Percentiles rank a stretch among this genome's conserved stretches.
Evolutionary conservation across 768 basidiomycete species (phyloP).

Genomic region (Suillus americanus): DNA sequence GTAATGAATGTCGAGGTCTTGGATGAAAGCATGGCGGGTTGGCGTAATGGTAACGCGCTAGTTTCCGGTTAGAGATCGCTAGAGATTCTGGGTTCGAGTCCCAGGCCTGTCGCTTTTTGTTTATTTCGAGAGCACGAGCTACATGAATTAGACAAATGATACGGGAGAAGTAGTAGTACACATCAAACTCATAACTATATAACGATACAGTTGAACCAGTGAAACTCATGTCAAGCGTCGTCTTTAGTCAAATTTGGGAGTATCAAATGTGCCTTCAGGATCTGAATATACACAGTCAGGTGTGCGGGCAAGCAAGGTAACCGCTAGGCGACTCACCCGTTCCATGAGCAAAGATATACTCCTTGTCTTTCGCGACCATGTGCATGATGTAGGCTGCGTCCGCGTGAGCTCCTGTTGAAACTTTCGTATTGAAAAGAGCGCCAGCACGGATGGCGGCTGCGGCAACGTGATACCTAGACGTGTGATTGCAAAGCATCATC

Average conservation of each 20-base stretch:
- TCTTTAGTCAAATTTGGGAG: constrained; percentile 39
- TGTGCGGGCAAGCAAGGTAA: neutral
- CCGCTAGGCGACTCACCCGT: constrained; percentile 40
- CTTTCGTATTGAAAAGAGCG: constrained; percentile 48
- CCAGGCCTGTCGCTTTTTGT: constrained; percentile 53
- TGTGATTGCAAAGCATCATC: constrained; percentile 76
- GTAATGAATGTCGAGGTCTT: neutral
- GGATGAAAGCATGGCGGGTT: constrained; percentile 40
- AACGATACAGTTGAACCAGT: neutral
- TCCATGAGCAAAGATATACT: constrained; percentile 60
- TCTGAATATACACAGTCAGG: constrained; percentile 20
- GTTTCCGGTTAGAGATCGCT: constrained; percentile 53
- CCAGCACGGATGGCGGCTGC: constrained; percentile 58
- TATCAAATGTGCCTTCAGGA: constrained; percentile 41
- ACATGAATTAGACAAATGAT: neutral
- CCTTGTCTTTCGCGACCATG: constrained; percentile 56
- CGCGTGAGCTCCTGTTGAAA: constrained; percentile 60
- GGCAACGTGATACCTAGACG: constrained; percentile 68
- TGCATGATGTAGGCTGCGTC: constrained; percentile 59
- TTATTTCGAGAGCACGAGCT: neutral
- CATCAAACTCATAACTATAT: neutral
- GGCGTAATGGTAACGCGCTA: constrained; percentile 67
- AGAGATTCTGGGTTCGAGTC: constrained; percentile 65
- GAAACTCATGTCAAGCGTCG: neutral
- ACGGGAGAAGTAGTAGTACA: neutral